Base-by-base conservation (phyloP, 305 asterid genomes). In the Fraxinus floribunda region DNA sequence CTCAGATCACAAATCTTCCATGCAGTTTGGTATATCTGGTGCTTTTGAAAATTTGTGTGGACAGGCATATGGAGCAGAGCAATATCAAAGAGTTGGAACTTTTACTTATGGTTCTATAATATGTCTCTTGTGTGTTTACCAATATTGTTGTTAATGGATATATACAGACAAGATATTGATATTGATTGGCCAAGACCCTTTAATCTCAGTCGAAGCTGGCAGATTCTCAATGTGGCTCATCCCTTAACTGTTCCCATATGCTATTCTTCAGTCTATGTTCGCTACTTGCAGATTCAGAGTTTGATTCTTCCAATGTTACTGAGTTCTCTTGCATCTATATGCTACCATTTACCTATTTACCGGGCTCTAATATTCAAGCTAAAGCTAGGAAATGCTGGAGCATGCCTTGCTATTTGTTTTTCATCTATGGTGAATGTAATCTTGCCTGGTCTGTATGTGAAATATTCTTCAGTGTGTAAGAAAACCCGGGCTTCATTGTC, bases 31-130 rank as follows among this genome's bases (percentile, higher is more conserved):
- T 13, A 84, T 86, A 85, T 74, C 87, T 60, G 66, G 89, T 82
- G 89, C 88, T 3, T 57, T 88, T 86, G 91, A 86, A 52, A 88
- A 88, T 9, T 78, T 86, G 1, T 88, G 89, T 62, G 89, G 91
- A 57, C 91, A 88, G 66, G 91, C 91, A 6, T 84, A 84, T 26
- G 91, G 89, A 84, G 91, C 88, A 24, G 76, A 22, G 57, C 86
- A 86, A 22, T 80, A 84, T 64, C 75, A 46, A 0, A 84, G 49
- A 73, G 86, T 88, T 0, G 91, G 89, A 38, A 81, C 84, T 29
- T 86, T 78, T 46, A 84, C 88, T 34, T 88, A 81, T 49, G 72
- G 84, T 62, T 80, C 88, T 18, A 70, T 86, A 16, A 44, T 82
- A 32, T 85, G 85, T 75, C 82, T 88, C 29, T 36, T 81, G 80